phyloP scores from a whole-genome alignment of 306 rosid species.

The Corylus americana region DNA sequence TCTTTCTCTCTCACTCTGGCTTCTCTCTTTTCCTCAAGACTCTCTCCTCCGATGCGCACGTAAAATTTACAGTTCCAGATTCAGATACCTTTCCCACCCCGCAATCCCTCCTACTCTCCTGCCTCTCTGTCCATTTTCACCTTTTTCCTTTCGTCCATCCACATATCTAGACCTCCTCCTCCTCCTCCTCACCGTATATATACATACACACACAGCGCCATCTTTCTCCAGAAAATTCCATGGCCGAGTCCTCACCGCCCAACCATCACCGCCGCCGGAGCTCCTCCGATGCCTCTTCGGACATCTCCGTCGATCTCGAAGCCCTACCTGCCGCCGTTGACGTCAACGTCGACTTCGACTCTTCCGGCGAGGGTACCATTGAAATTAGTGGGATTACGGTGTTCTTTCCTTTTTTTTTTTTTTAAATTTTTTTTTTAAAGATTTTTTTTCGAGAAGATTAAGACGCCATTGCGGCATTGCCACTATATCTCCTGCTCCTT shows the following conservation, averaged over 20 bases:
- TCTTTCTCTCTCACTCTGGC: no score
- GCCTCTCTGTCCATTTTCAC: no score
- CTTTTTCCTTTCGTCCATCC: neutral
- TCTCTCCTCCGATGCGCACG: no score
- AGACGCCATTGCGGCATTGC: neutral
- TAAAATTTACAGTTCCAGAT: no score
- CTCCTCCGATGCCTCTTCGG: conserved; percentile 39
- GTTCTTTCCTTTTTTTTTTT: neutral
- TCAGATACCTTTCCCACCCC: conserved; percentile 1
- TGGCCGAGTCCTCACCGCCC: conserved; percentile 33
- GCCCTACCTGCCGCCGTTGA: conserved; percentile 15
- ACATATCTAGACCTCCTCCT: neutral
- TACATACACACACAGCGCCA: neutral
- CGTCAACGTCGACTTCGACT: conserved; percentile 20
- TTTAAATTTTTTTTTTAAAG: neutral
- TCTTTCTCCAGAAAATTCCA: neutral
- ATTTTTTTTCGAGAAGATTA: no score
- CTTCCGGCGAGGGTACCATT: conserved; percentile 22
- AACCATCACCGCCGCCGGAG: neutral
- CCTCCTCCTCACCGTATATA: no score
- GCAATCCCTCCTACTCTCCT: neutral
- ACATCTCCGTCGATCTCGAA: conserved; percentile 44
- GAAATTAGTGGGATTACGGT: neutral
- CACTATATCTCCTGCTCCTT: neutral
- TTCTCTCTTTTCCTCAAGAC: no score